Conservation (phyloP, 768 basidiomycete species). For the Panellus pusillus region DNA sequence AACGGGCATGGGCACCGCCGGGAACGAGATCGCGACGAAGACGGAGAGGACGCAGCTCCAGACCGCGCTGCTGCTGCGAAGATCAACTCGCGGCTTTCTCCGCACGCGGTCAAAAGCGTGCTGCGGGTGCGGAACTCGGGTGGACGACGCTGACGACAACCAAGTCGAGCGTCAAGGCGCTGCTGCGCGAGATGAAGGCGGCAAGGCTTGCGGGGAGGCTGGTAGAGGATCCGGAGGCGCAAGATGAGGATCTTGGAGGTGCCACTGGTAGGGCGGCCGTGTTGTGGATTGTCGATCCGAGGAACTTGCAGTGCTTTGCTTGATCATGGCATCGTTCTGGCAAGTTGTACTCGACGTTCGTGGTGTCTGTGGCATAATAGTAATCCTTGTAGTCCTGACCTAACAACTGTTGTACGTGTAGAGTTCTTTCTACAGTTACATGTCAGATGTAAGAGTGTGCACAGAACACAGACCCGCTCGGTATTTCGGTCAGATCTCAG, state of each 20-base stretch:
- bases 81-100: constrained; percentile 61
- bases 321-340: not conserved
- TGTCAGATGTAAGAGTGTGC: too few relatives aligned
- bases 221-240: constrained; percentile 23
- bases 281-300: constrained; percentile 78
- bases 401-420: too few relatives aligned
- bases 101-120: constrained; percentile 77
- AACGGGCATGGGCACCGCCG: not conserved
- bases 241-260: not conserved
- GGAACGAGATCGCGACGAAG: constrained; percentile 6
- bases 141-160: constrained; percentile 91
- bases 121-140: constrained; percentile 64
- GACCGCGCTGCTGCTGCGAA: constrained; percentile 33
- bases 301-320: constrained; percentile 52
- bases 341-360: too few relatives aligned
- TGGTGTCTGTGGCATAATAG: too few relatives aligned
- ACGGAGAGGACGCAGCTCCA: constrained; percentile 33
- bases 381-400: too few relatives aligned
- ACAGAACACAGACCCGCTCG: too few relatives aligned
- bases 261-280: constrained; percentile 34
- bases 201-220: constrained; percentile 35
- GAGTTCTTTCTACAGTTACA: too few relatives aligned
- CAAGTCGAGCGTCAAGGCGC: constrained; percentile 70
- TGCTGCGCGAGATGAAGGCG: constrained; percentile 64
- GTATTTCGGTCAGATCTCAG: too few relatives aligned